phyloP scores from a whole-genome alignment of 768 basidiomycete species.

The Hirschioporus abietinus region DNA sequence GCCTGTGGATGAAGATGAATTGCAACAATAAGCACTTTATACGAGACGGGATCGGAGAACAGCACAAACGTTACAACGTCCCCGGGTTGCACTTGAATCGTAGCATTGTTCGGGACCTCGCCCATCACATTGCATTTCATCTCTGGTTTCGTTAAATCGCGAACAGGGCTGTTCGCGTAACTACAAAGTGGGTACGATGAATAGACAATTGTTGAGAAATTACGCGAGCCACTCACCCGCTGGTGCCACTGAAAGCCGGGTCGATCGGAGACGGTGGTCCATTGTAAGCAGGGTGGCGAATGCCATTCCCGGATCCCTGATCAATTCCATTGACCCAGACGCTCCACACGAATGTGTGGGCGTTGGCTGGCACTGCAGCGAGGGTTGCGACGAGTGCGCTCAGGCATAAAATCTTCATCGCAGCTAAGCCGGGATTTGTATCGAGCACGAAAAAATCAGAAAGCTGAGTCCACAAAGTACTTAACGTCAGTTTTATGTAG shows the following conservation, averaged over 20 bases:
- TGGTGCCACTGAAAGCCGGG: background rate
- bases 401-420: background rate
- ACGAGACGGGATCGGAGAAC: background rate
- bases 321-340: slow-evolving; percentile 33
- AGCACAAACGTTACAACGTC: background rate
- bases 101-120: background rate
- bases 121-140: slow-evolving; percentile 12
- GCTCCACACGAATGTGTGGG: slow-evolving; percentile 31
- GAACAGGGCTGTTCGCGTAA: slow-evolving; percentile 8
- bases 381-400: background rate
- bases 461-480: background rate
- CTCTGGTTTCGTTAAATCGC: slow-evolving; percentile 9
- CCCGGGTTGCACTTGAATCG: slow-evolving; percentile 5
- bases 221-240: background rate
- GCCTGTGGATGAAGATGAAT: slow-evolving; percentile 2
- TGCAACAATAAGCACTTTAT: background rate
- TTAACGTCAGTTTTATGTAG: background rate
- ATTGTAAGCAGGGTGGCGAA: slow-evolving; percentile 6
- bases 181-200: background rate
- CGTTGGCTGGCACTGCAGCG: slow-evolving; percentile 15
- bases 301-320: slow-evolving; percentile 27
- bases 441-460: background rate
- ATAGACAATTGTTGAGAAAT: background rate
- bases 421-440: background rate
- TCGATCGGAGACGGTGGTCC: slow-evolving; percentile 7